phyloP scores from a whole-genome alignment of 169 alveolate species.

The Theileria parva region DNA sequence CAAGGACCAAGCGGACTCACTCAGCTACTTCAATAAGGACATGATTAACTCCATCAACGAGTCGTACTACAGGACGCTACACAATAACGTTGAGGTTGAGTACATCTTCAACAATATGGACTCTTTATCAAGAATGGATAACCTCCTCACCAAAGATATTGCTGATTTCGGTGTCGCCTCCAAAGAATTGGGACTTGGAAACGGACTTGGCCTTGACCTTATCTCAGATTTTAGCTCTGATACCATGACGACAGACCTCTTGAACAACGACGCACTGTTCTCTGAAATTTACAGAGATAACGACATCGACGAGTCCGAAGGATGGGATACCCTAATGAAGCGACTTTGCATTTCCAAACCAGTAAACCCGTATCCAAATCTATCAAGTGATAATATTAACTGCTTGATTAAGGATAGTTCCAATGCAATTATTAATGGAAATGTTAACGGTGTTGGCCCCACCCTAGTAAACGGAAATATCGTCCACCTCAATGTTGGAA shows the following conservation, averaged over 20 bases:
- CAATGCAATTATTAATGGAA: not conserved
- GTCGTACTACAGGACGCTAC: not conserved
- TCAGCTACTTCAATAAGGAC: slow-evolving; percentile 10
- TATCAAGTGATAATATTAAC: not conserved
- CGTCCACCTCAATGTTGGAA: not conserved
- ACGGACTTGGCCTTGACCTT: slow-evolving; percentile 10
- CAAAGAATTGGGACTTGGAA: slow-evolving; percentile 1
- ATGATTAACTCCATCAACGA: not conserved
- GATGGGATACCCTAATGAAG: slow-evolving; percentile 35
- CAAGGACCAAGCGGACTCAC: not conserved
- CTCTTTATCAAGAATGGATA: slow-evolving; percentile 7
- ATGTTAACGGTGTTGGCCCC: not conserved
- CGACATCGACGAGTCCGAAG: slow-evolving; percentile 26
- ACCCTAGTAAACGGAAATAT: not conserved
- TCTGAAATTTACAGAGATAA: slow-evolving; percentile 14
- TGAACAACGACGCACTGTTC: slow-evolving; percentile 16
- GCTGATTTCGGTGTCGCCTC: not conserved
- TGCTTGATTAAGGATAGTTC: not conserved
- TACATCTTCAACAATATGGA: slow-evolving; percentile 5
- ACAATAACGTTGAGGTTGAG: not conserved
- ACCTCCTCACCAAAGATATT: slow-evolving; percentile 1
- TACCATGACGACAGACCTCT: not conserved
- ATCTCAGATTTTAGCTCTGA: slow-evolving; percentile 9
- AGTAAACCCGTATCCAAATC: not conserved
- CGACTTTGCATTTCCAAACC: slow-evolving; percentile 13